Evolutionary conservation across 2,329 filamentous ascomycete species (phyloP).

Genomic region (Pseudocercospora eumusae): DNA sequence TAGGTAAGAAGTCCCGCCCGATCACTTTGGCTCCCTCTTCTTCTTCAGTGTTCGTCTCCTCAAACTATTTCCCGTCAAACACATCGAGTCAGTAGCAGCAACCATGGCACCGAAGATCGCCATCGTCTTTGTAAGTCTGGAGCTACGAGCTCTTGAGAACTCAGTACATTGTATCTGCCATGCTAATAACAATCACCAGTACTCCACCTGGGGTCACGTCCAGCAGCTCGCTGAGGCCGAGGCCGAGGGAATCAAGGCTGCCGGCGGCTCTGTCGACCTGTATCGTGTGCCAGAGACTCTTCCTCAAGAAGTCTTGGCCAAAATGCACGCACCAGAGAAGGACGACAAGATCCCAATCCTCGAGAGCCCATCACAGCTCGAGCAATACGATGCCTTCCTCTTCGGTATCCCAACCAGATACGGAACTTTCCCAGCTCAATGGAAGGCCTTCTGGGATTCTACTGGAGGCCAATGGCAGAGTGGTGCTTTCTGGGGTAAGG

Average conservation of each 20-base stretch:
- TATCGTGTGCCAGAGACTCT: slow-evolving; percentile 93
- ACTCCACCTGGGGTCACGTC: slow-evolving; percentile 64
- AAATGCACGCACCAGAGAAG: slow-evolving; percentile 90
- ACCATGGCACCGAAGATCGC: slow-evolving; percentile 88
- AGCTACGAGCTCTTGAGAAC: neutral
- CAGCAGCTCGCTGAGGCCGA: slow-evolving; percentile 81
- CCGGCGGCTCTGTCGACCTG: slow-evolving; percentile 77
- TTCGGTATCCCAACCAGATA: slow-evolving; percentile 94
- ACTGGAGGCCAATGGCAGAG: slow-evolving; percentile 74
- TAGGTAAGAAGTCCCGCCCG: neutral
- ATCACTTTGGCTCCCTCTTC: neutral
- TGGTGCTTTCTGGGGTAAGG: slow-evolving; percentile 58
- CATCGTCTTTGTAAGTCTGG: slow-evolving; percentile 76
- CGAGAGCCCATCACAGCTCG: slow-evolving; percentile 62
- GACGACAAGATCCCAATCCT: slow-evolving; percentile 59
- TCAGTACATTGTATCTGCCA: neutral
- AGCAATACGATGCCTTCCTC: slow-evolving; percentile 76
- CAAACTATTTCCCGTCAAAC: no score
- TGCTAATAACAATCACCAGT: slow-evolving; percentile 16
- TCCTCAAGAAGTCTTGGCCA: slow-evolving; percentile 73
- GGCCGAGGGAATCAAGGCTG: slow-evolving; percentile 83
- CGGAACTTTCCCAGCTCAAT: slow-evolving; percentile 96
- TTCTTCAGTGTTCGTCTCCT: neutral
- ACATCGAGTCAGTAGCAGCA: no score
- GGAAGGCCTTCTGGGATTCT: slow-evolving; percentile 86